phyloP scores from a whole-genome alignment of 345 rosid genomes.

The Lepidium didymum region DNA sequence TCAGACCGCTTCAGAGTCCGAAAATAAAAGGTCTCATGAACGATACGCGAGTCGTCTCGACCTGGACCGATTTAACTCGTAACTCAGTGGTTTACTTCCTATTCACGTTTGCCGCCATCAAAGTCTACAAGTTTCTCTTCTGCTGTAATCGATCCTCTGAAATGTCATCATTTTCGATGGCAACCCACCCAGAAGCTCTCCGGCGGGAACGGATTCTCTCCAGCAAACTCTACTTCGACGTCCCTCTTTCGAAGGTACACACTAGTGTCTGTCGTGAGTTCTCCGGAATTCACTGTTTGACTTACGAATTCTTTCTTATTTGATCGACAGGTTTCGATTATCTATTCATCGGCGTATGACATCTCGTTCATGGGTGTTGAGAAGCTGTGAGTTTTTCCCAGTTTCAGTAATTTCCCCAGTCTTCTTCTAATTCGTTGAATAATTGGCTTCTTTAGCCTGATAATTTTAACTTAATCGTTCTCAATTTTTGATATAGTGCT shows the following conservation, averaged over 20 bases:
- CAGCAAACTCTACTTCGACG: slow-evolving; percentile 70
- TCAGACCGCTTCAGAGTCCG: not conserved
- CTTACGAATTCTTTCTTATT: not conserved
- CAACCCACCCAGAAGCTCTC: slow-evolving; percentile 38
- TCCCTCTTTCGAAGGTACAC: slow-evolving; percentile 49
- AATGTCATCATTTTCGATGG: slow-evolving; percentile 26
- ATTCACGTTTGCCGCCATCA: slow-evolving; percentile 26
- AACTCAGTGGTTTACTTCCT: slow-evolving; percentile 26
- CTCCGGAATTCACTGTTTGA: not conserved
- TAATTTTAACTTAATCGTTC: not conserved
- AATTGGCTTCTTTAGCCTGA: not conserved
- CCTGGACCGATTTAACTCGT: slow-evolving; percentile 35
- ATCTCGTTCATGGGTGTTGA: slow-evolving; percentile 84
- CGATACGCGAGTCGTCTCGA: slow-evolving; percentile 10
- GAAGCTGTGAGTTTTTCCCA: slow-evolving; percentile 53
- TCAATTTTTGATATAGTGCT: not conserved
- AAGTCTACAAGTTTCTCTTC: slow-evolving; percentile 20
- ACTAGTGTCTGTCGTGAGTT: not conserved
- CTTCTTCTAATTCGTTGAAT: not conserved
- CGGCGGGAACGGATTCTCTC: slow-evolving; percentile 54
- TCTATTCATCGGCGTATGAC: slow-evolving; percentile 64
- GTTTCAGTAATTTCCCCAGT: not conserved
- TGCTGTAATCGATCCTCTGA: slow-evolving; percentile 17
- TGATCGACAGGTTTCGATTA: slow-evolving; percentile 54
- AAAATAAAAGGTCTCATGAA: not conserved